Evolutionary conservation across 805 yeast genomes (phyloP), one percentile per base, ranked within the genome.

Genomic region (Yamadazyma olivae): DNA sequence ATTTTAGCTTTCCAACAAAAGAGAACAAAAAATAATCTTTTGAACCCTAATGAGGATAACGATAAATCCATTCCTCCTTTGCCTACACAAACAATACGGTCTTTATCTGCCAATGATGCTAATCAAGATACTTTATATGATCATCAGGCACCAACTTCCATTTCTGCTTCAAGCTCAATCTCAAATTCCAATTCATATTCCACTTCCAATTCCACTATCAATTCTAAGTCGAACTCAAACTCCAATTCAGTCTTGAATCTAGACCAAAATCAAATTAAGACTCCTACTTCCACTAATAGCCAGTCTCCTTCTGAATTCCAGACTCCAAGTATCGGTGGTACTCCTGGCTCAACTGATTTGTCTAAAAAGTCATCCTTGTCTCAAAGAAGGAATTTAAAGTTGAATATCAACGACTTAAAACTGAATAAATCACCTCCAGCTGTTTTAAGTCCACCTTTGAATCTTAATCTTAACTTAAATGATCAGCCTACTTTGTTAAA

Each of bases 1-100:
- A 72, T 90, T 24, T 64, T 84, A 56, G 96, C 95, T 0, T 85
- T 90, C 50, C 96, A 89, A 57, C 88, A 86, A 45, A 79, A 83
- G 51, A 74, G 96, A 47, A 42, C 58, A 12, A 33, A 29, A 17
- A 43, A 39, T 12, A 30, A 23, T 15, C 30, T 32, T 14, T 21
- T 33, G 4, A 36, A 37, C 7, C 27, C 17, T 37, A 29, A 43
- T 26, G 20, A 32, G 30, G 26, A 16, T 22, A 17, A 28, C 10
- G 40, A 45, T 18, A 54, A 54, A 33, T 59, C 61, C 3, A 44
- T 56, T 18, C 61, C 64, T 4, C 57, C 61, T 7, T 46, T 56
- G 19, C 63, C 62, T 2, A 30, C 31, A 22, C 45, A 41, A 17
- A 32, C 27, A 10, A 35, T 39, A 17, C 35, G 49, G 33, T 45